Base-by-base conservation (phyloP, 805 yeast species). In the Vanderwaltozyma yarrowii region DNA sequence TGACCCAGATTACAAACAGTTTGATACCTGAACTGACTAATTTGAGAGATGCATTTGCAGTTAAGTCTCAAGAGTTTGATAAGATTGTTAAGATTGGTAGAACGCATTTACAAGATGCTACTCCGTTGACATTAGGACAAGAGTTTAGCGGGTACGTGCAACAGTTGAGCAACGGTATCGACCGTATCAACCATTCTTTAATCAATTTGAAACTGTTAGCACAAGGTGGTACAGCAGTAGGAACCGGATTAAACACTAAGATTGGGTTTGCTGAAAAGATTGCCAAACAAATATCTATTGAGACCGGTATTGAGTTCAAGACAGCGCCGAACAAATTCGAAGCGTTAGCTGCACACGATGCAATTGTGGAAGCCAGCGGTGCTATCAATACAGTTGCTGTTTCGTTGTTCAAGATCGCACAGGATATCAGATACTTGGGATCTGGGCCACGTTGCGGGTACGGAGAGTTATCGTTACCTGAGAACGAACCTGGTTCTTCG, bases 211-310 rank as follows among this genome's bases (percentile, higher is more conserved):
- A 79, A 55, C 76, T 61, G 61, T 75, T 92, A 52, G 98, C 98
- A 34, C 98, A 92, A 72, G 98, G 98, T 70, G 98, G 98, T 70
- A 92, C 98, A 45, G 98, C 98, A 45, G 98, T 92, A 40, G 98
- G 98, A 54, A 92, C 98, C 40, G 98, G 98, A 49, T 75, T 92
- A 54, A 92, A 92, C 78, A 89, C 97, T 66, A 80, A 67, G 61
- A 74, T 76, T 59, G 97, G 97, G 19, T 92, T 82, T 61, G 94
- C 86, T 54, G 79, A 69, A 52, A 78, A 81, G 51, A 78, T 92
- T 51, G 98, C 98, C 44, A 79, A 73, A 43, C 78, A 82, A 65
- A 95, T 92, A 33, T 64, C 94, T 42, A 73, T 76, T 51, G 76
- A 85, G 65, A 87, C 96, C 41, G 96, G 96, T 42, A 71, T 84